These are phyloP conservation scores for Cyberlindnera veronae DNA, from an alignment of 805 yeast species.

Conservation along the genomic window DNA sequence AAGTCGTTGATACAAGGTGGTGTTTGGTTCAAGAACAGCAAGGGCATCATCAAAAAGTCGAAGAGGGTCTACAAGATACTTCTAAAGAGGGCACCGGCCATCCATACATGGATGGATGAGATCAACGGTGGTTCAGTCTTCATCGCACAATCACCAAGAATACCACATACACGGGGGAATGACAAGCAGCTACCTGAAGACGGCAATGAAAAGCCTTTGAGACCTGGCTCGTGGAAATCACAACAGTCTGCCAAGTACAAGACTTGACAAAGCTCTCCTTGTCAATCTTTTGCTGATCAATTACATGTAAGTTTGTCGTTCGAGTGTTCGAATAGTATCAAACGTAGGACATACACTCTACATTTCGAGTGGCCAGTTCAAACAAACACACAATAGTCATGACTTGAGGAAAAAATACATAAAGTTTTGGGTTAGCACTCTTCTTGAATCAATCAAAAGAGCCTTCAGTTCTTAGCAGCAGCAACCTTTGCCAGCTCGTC, in stretches of 20 bases:
- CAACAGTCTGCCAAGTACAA: too few relatives aligned
- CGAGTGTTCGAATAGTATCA: too few relatives aligned
- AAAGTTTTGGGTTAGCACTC: not conserved
- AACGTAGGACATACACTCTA: too few relatives aligned
- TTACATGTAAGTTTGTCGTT: too few relatives aligned
- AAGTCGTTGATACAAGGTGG: conserved; percentile 35
- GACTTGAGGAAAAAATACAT: too few relatives aligned
- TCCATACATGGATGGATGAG: conserved; percentile 24
- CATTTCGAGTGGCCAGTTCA: too few relatives aligned
- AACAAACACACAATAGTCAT: too few relatives aligned
- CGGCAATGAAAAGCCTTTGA: not conserved
- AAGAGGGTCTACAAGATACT: conserved; percentile 26
- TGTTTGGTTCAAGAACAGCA: conserved; percentile 29
- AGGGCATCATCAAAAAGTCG: conserved; percentile 24
- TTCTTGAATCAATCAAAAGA: too few relatives aligned
- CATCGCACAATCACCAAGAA: conserved; percentile 2
- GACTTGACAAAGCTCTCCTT: too few relatives aligned
- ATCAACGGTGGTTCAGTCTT: conserved; percentile 19
- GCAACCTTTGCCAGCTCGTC: conserved; percentile 25
- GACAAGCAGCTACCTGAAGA: not conserved
- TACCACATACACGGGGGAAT: not conserved
- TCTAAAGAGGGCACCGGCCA: conserved; percentile 15
- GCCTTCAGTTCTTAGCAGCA: conserved; percentile 15
- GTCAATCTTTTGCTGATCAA: not conserved
- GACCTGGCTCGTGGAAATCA: conserved; percentile 20